Percentiles rank a stretch among this genome's conserved stretches.
phyloP scores from a whole-genome alignment of 1,139 yeast species.

The Debaryomyces robertsiae region DNA sequence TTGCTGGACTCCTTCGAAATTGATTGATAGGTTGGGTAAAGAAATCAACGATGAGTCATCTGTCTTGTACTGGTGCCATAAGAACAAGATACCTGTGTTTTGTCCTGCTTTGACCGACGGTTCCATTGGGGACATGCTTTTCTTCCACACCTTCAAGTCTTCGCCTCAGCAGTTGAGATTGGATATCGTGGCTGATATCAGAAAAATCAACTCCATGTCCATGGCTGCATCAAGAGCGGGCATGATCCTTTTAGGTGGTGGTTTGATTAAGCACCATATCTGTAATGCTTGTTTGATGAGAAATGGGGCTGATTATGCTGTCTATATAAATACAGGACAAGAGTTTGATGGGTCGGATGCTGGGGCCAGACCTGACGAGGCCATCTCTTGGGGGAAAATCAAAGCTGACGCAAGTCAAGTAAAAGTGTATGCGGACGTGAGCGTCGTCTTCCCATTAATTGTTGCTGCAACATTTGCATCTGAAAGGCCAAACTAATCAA shows the following conservation, averaged over 20 bases:
- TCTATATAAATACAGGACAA: constrained; percentile 95
- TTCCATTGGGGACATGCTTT: constrained; percentile 96
- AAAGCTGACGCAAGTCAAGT: constrained; percentile 90
- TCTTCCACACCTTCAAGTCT: constrained; percentile 95
- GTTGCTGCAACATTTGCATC: constrained; percentile 97
- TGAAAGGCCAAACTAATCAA: constrained; percentile 26
- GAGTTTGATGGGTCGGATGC: constrained; percentile 99
- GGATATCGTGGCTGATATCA: constrained; percentile 92
- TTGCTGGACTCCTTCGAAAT: constrained; percentile 89
- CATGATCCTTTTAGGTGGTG: constrained; percentile 96
- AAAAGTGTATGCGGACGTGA: constrained; percentile 95
- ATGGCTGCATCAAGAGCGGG: constrained; percentile 97
- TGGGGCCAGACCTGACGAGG: constrained; percentile 99
- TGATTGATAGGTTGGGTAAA: constrained; percentile 90
- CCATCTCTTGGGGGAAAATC: constrained; percentile 98
- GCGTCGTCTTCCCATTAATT: constrained; percentile 90
- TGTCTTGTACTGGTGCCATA: constrained; percentile 98
- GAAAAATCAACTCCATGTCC: constrained; percentile 86
- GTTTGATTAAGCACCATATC: constrained; percentile 93
- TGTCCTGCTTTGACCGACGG: constrained; percentile 99
- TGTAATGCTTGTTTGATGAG: constrained; percentile 98
- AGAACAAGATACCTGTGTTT: constrained; percentile 91
- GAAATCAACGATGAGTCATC: constrained; percentile 92
- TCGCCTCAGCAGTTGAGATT: constrained; percentile 86
- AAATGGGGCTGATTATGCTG: constrained; percentile 98